Conservation (phyloP, 306 rosid genomes). For the Albizia julibrissin region DNA sequence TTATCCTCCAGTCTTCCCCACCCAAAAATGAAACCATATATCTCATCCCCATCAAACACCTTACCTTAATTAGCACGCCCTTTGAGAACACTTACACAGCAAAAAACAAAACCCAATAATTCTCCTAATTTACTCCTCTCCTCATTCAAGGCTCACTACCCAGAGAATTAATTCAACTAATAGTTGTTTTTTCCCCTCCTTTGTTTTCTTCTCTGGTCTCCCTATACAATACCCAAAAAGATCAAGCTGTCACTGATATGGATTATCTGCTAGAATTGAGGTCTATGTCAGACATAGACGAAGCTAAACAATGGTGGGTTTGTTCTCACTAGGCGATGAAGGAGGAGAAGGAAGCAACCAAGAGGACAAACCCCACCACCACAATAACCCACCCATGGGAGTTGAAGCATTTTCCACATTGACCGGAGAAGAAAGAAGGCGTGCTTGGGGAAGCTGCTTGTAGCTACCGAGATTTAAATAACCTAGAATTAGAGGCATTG, state of each 20-base stretch:
- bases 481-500: conserved; percentile 63
- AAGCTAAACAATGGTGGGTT: conserved; percentile 66
- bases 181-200: too few species aligned
- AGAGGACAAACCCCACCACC: conserved; percentile 26
- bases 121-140: too few species aligned
- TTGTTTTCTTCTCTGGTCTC: too few species aligned
- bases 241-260: conserved; percentile 62
- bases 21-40: too few species aligned
- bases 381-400: conserved; percentile 36
- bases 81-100: too few species aligned
- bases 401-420: conserved; percentile 70
- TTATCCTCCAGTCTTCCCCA: too few species aligned
- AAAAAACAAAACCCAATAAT: too few species aligned
- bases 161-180: too few species aligned
- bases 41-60: too few species aligned
- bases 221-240: too few species aligned
- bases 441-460: conserved; percentile 79
- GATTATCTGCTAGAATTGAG: conserved; percentile 64
- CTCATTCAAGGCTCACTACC: too few species aligned
- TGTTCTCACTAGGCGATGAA: conserved; percentile 75
- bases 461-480: conserved; percentile 69
- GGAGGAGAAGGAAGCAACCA: conserved; percentile 31
- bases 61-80: too few species aligned
- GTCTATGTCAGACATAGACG: conserved; percentile 39
- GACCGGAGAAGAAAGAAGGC: conserved; percentile 93